Conservation (phyloP, 2,329 filamentous ascomycete species). For the Xylaria sp. region DNA sequence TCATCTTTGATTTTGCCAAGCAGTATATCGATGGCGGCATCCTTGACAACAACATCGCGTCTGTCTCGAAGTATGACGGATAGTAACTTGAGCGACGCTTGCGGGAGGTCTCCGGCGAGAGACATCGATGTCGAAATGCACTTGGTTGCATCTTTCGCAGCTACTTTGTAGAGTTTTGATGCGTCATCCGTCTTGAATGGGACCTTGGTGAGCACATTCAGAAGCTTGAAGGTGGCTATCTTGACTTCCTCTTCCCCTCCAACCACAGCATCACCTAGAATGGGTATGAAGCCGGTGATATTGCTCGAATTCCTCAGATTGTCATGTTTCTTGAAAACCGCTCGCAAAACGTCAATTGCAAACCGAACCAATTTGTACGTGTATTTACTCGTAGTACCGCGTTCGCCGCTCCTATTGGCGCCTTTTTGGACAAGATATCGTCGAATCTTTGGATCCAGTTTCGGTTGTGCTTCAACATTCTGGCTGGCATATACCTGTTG, state of each 20-base stretch:
- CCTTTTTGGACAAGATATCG: conserved; percentile 83
- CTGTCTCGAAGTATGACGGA: conserved; percentile 84
- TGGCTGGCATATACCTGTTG: conserved; percentile 79
- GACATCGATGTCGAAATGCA: conserved; percentile 77
- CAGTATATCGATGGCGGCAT: conserved; percentile 81
- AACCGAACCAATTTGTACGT: conserved; percentile 89
- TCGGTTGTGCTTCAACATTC: conserved; percentile 56
- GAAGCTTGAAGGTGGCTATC: conserved; percentile 82
- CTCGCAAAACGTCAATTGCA: conserved; percentile 82
- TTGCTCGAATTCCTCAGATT: conserved; percentile 80
- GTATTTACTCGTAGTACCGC: conserved; percentile 76
- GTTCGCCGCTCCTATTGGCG: conserved; percentile 74
- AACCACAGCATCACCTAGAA: conserved; percentile 85
- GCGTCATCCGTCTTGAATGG: conserved; percentile 75
- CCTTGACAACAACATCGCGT: conserved; percentile 75
- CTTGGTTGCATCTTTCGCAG: conserved; percentile 83
- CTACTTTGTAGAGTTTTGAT: conserved; percentile 70
- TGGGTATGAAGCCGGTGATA: conserved; percentile 82
- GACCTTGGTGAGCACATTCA: conserved; percentile 84
- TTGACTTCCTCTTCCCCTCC: conserved; percentile 91
- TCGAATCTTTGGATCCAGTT: conserved; percentile 66
- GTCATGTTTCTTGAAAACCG: conserved; percentile 85
- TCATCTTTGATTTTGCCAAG: conserved; percentile 84
- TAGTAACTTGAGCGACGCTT: conserved; percentile 87
- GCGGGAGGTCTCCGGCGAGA: conserved; percentile 82